A percentile compares a stretch with the other conserved stretches of the same genome.
phyloP scores from a whole-genome alignment of 495 filamentous ascomycete genomes.

The Saxophila tyrrhenica region DNA sequence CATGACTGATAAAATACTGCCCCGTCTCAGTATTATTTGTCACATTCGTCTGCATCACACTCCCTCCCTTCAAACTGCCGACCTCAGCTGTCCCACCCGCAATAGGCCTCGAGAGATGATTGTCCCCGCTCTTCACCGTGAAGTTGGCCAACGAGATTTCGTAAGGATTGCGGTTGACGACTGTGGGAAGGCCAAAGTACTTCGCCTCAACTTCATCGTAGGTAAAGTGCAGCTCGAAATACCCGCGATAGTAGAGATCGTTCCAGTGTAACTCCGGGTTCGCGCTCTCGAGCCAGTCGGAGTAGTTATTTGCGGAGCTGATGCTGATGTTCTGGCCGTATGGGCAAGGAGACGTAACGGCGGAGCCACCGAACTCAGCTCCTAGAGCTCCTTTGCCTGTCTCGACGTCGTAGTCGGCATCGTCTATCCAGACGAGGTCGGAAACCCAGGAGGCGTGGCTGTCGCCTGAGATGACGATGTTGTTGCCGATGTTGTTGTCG shows the following conservation, averaged over 20 bases:
- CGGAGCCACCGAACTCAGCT: constrained; percentile 56
- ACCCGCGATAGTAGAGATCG: constrained; percentile 53
- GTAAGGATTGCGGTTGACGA: constrained; percentile 26
- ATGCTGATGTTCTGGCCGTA: constrained; percentile 40
- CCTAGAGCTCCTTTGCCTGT: constrained; percentile 50
- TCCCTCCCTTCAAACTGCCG: constrained; percentile 39
- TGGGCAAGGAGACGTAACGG: constrained; percentile 43
- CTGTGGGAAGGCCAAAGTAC: constrained; percentile 41
- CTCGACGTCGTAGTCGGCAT: constrained; percentile 41
- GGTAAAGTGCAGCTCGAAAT: constrained; percentile 30
- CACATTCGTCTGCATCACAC: constrained; percentile 35
- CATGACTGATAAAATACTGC: constrained; percentile 10
- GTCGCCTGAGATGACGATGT: constrained; percentile 55
- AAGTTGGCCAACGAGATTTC: constrained; percentile 51
- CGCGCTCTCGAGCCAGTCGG: constrained; percentile 33
- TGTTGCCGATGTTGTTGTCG: constrained; percentile 52
- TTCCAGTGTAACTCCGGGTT: constrained; percentile 57
- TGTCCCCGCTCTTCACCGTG: constrained; percentile 45
- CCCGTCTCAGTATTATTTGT: constrained; percentile 36
- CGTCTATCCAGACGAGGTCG: constrained; percentile 53
- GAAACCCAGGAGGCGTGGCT: constrained; percentile 53
- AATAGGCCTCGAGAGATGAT: constrained; percentile 37
- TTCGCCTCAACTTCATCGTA: constrained; percentile 31
- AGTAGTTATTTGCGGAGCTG: constrained; percentile 30
- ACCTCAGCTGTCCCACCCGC: constrained; percentile 37